These are phyloP conservation scores for Candida koratica DNA, from an alignment of 805 yeast genomes.

Conservation along the genomic window DNA sequence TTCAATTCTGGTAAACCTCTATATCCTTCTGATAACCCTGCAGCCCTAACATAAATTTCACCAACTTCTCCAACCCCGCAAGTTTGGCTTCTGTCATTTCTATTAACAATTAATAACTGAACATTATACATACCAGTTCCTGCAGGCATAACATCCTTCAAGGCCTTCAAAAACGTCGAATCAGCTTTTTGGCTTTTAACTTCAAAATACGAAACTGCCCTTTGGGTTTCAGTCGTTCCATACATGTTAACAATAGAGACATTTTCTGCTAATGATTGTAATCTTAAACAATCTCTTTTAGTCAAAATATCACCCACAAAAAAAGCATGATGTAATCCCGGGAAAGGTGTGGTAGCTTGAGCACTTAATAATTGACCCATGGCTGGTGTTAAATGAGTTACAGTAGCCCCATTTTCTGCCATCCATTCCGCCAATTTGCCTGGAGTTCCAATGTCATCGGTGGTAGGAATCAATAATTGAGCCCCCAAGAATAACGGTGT, in stretches of 20 bases:
- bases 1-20: conserved; percentile 87
- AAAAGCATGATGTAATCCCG: conserved; percentile 88
- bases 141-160: conserved; percentile 97
- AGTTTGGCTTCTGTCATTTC: conserved; percentile 80
- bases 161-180: conserved; percentile 68
- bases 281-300: conserved; percentile 90
- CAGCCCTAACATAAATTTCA: conserved; percentile 97
- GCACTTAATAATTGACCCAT: conserved; percentile 98
- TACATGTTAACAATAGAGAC: conserved; percentile 94
- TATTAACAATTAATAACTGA: conserved; percentile 87
- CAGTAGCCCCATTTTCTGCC: conserved; percentile 85
- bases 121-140: conserved; percentile 97
- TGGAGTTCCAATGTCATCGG: conserved; percentile 98
- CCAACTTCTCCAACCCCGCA: conserved; percentile 99
- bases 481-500: conserved; percentile 98
- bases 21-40: conserved; percentile 95
- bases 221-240: conserved; percentile 98
- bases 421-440: conserved; percentile 98
- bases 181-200: conserved; percentile 70
- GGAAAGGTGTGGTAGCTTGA: conserved; percentile 86
- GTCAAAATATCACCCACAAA: conserved; percentile 97
- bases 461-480: conserved; percentile 84
- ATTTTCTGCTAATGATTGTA: conserved; percentile 88
- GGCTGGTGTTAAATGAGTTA: conserved; percentile 97
- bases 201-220: conserved; percentile 94